These are phyloP conservation scores for Suhomyces panamericanus DNA, from an alignment of 1,139 yeast genomes.

Conservation along the genomic window DNA sequence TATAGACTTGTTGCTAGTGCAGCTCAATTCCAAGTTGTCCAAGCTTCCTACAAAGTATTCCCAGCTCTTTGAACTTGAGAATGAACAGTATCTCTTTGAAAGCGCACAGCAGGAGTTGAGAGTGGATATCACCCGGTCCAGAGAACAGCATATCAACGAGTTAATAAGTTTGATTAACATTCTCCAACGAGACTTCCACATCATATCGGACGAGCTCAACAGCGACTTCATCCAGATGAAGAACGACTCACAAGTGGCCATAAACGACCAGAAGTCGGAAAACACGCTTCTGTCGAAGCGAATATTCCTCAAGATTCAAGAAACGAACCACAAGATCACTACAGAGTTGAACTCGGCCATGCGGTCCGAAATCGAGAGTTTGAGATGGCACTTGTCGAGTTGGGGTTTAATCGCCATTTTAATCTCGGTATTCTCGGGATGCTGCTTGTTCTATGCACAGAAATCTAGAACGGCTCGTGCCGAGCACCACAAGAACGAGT, in stretches of 20 bases:
- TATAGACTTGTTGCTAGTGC: conserved; percentile 49
- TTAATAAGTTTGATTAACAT: conserved; percentile 65
- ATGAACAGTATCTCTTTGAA: conserved; percentile 83
- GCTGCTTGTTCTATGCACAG: conserved; percentile 43
- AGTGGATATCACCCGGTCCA: conserved; percentile 72
- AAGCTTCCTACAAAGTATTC: conserved; percentile 60
- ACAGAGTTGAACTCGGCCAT: conserved; percentile 81
- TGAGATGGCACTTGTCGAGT: conserved; percentile 92
- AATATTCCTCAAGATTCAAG: conserved; percentile 73
- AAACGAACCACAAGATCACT: conserved; percentile 80
- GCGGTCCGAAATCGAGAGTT: conserved; percentile 81
- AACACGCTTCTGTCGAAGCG: conserved; percentile 75
- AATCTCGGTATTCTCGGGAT: conserved; percentile 42
- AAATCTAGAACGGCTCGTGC: conserved; percentile 28
- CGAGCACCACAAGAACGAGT: conserved; percentile 32
- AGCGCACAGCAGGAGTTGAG: conserved; percentile 89
- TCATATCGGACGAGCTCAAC: conserved; percentile 74
- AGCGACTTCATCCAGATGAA: conserved; percentile 65
- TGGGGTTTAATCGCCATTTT: conserved; percentile 73
- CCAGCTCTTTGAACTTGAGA: conserved; percentile 72
- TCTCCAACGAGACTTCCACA: conserved; percentile 69
- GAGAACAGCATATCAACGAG: conserved; percentile 72
- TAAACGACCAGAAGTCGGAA: conserved; percentile 84
- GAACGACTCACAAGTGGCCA: conserved; percentile 79
- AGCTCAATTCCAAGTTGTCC: conserved; percentile 54